phyloP scores from a whole-genome alignment of 2,329 filamentous ascomycete species.

The Claviceps fusiformis region DNA sequence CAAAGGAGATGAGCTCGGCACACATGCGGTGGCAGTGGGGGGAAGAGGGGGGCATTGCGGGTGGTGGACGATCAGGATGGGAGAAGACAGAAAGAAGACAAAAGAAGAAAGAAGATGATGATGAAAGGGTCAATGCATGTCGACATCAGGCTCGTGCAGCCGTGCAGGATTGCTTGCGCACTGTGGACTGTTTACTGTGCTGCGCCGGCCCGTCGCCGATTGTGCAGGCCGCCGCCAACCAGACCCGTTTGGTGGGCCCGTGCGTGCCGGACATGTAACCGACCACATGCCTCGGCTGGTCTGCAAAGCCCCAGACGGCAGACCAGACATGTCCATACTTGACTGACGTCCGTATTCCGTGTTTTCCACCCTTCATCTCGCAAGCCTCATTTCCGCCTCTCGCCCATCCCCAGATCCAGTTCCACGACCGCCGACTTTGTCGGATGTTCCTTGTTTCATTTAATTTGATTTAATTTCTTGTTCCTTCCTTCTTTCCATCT shows the following conservation, averaged over 20 bases:
- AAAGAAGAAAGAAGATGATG: not conserved
- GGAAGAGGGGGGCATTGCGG: constrained; percentile 1
- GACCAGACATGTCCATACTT: not conserved
- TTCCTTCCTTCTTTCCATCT: not conserved
- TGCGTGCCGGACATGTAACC: no score
- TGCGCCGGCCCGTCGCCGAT: no score
- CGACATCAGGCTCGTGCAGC: no score
- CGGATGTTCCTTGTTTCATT: not conserved
- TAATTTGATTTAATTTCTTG: no score
- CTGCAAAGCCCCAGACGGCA: no score
- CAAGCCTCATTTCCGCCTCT: not conserved
- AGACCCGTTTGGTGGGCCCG: not conserved
- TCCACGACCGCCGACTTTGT: not conserved
- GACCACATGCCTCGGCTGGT: not conserved
- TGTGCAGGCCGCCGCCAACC: not conserved
- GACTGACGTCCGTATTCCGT: not conserved
- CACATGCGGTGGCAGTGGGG: constrained; percentile 18
- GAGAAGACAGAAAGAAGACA: not conserved
- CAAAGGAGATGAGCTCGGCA: constrained; percentile 23
- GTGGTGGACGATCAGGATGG: not conserved
- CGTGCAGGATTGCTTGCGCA: no score
- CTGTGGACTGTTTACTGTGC: no score
- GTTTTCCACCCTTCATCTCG: not conserved
- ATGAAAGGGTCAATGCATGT: not conserved
- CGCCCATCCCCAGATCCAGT: no score